phyloP scores from a whole-genome alignment of 2,329 filamentous ascomycete species.

The Talaromyces albobiverticillius region DNA sequence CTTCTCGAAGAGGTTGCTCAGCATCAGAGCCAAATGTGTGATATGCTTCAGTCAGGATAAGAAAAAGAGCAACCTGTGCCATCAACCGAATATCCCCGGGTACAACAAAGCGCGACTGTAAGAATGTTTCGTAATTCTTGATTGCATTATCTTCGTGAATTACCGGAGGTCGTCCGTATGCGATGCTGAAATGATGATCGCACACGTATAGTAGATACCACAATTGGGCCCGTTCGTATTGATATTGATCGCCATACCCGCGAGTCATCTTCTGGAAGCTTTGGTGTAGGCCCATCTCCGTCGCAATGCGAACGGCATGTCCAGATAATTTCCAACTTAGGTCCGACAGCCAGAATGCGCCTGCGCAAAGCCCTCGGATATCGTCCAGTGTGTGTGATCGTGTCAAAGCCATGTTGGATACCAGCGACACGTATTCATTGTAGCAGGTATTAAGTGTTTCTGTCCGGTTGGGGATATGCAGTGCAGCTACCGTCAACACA shows the following conservation, averaged over 20 bases:
- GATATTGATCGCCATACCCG: conserved; percentile 48
- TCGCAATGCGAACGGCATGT: conserved; percentile 57
- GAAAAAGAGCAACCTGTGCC: conserved; percentile 58
- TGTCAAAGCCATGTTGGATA: conserved; percentile 57
- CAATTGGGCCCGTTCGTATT: conserved; percentile 56
- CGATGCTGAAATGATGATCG: conserved; percentile 63
- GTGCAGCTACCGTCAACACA: conserved; percentile 56
- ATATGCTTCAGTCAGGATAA: conserved; percentile 56
- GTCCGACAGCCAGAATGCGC: conserved; percentile 62
- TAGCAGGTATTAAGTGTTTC: conserved; percentile 55
- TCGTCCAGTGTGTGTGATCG: conserved; percentile 58
- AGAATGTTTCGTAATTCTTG: conserved; percentile 56
- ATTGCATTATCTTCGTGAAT: conserved; percentile 59
- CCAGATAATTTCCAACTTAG: conserved; percentile 62
- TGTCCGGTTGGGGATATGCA: conserved; percentile 56
- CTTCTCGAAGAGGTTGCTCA: conserved; percentile 50
- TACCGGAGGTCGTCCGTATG: conserved; percentile 59
- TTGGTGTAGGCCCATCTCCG: conserved; percentile 56
- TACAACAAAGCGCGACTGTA: conserved; percentile 51
- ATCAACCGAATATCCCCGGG: conserved; percentile 56
- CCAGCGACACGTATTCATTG: conserved; percentile 55
- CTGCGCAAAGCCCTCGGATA: conserved; percentile 59
- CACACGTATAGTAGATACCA: conserved; percentile 65
- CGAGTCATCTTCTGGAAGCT: conserved; percentile 51
- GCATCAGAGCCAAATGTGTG: conserved; percentile 58